These are phyloP conservation scores for Pseudogymnoascus sp. DNA, from an alignment of 2,329 filamentous ascomycete species.

Conservation along the genomic window DNA sequence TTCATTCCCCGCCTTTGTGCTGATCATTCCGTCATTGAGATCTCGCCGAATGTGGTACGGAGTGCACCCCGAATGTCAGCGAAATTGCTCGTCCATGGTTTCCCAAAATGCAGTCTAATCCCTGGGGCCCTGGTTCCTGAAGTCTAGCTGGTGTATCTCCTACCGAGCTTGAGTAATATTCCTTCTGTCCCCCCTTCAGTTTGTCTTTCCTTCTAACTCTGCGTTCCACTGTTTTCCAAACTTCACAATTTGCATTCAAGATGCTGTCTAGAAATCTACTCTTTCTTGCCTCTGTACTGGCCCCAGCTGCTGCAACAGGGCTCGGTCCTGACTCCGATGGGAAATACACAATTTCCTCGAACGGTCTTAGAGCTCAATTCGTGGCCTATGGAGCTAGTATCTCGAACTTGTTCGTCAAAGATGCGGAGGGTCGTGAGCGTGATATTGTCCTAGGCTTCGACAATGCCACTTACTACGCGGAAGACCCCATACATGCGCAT, in stretches of 20 bases:
- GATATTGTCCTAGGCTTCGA: constrained; percentile 70
- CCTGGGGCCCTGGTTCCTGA: background rate
- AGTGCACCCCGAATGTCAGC: background rate
- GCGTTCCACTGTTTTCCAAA: background rate
- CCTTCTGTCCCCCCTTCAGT: background rate
- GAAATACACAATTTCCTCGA: constrained; percentile 64
- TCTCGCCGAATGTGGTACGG: background rate
- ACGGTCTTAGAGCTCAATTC: constrained; percentile 60
- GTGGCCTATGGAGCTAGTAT: constrained; percentile 69
- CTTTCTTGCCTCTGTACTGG: constrained; percentile 12
- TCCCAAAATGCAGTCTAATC: background rate
- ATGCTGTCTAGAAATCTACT: constrained; percentile 16
- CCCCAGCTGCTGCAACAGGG: constrained; percentile 10
- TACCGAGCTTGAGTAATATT: background rate
- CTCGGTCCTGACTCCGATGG: constrained; percentile 46
- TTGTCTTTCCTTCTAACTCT: background rate
- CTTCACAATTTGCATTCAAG: constrained; percentile 8
- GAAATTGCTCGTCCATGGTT: background rate
- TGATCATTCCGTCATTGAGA: constrained; percentile 7
- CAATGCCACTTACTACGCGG: constrained; percentile 62
- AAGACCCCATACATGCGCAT: constrained; percentile 60
- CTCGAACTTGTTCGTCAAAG: constrained; percentile 61
- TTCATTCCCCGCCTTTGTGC: constrained; percentile 1
- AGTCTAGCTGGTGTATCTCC: background rate
- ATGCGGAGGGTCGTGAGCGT: constrained; percentile 58